Percentiles rank a stretch among this genome's conserved stretches.
Evolutionary conservation across 2,329 filamentous ascomycete genomes (phyloP).

Genomic region (Fusarium proliferatum): DNA sequence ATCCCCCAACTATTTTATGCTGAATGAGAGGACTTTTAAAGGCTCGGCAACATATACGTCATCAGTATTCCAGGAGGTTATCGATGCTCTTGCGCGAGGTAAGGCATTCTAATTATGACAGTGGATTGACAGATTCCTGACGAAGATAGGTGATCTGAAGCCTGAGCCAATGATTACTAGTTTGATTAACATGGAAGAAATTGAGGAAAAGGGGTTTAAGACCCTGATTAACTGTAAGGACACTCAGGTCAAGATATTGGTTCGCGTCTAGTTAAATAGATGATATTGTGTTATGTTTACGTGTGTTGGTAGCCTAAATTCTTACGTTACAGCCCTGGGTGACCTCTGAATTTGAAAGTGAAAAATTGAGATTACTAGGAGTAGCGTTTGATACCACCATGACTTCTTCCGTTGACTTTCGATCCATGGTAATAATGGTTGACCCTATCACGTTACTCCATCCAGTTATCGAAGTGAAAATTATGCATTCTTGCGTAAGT

Average conservation of each 20-base stretch:
- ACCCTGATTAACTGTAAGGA: background rate
- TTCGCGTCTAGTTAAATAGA: background rate
- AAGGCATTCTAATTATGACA: fast-evolving
- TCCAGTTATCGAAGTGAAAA: too few relatives aligned
- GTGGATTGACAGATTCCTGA: background rate
- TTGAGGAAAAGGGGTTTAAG: background rate
- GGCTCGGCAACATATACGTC: background rate
- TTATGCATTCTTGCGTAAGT: too few relatives aligned
- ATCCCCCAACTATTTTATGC: background rate
- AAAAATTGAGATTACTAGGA: too few relatives aligned
- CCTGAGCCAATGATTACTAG: background rate
- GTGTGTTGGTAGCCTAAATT: too few relatives aligned
- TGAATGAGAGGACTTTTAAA: background rate
- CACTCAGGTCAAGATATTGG: background rate
- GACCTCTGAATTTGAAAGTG: too few relatives aligned
- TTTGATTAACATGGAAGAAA: background rate
- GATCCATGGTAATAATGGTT: too few relatives aligned
- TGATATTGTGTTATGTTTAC: too few relatives aligned
- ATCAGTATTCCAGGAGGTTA: background rate
- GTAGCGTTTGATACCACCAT: too few relatives aligned
- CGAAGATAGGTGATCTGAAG: background rate
- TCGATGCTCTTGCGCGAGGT: background rate
- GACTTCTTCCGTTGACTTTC: too few relatives aligned
- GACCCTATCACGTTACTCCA: too few relatives aligned
- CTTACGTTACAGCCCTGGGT: too few relatives aligned